These are phyloP conservation scores for Starmerella stigmatis DNA, from an alignment of 805 yeast genomes.

Conservation along the genomic window DNA sequence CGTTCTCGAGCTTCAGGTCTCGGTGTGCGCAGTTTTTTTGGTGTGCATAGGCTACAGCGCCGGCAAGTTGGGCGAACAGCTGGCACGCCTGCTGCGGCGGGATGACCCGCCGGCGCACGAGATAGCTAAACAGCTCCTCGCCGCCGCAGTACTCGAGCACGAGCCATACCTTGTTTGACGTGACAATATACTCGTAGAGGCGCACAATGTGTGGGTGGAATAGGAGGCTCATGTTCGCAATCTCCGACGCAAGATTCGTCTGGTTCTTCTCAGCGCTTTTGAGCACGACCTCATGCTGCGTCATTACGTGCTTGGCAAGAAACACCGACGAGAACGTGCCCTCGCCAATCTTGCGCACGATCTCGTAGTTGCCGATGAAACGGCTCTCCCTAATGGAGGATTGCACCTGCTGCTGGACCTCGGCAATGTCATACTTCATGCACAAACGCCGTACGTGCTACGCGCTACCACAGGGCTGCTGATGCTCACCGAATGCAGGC, in stretches of 20 bases:
- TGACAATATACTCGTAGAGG: slow-evolving; percentile 73
- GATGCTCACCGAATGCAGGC: no score
- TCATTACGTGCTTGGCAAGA: slow-evolving; percentile 65
- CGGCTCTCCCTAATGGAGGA: slow-evolving; percentile 7
- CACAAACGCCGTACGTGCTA: no score
- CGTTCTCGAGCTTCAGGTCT: slow-evolving; percentile 67
- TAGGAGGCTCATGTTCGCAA: slow-evolving; percentile 76
- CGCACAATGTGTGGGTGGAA: slow-evolving; percentile 74
- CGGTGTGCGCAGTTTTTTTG: slow-evolving; percentile 69
- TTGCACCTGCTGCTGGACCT: slow-evolving; percentile 17
- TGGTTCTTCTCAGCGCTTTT: slow-evolving; percentile 69
- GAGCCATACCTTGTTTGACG: slow-evolving; percentile 74
- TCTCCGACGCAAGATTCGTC: slow-evolving; percentile 81
- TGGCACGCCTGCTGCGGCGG: slow-evolving; percentile 15
- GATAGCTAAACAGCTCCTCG: slow-evolving; percentile 32
- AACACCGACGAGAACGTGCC: slow-evolving; percentile 86
- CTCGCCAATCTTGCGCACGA: slow-evolving; percentile 69
- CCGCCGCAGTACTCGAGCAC: slow-evolving; percentile 76
- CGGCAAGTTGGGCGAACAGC: slow-evolving; percentile 43
- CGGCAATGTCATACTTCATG: slow-evolving; percentile 15
- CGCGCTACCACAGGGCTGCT: no score
- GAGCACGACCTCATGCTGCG: slow-evolving; percentile 67
- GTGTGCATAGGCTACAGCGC: slow-evolving; percentile 66
- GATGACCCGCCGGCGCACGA: slow-evolving; percentile 28
- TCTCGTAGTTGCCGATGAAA: slow-evolving; percentile 64